A percentile compares a stretch with the other conserved stretches of the same genome.
Evolutionary conservation across 164 flowering plant species (phyloP).

Genomic region (Pachysandra terminalis): DNA sequence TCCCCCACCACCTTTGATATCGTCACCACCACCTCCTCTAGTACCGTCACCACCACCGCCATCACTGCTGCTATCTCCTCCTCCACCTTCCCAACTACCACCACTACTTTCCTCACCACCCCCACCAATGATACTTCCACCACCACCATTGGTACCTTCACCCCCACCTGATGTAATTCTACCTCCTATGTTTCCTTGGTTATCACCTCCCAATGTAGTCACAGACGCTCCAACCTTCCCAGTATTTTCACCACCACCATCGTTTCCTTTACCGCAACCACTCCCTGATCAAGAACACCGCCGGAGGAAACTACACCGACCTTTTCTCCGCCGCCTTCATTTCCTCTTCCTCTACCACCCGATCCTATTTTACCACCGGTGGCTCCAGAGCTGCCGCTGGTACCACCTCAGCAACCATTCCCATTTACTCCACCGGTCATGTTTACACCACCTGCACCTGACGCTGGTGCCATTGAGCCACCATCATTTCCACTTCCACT

Average conservation of each 20-base stretch:
- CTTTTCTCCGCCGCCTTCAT: neutral
- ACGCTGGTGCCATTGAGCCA: neutral
- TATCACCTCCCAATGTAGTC: neutral
- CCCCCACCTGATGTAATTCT: slow-evolving; percentile 9
- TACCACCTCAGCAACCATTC: neutral
- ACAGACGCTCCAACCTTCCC: neutral
- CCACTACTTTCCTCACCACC: slow-evolving; percentile 15
- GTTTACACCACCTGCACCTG: neutral
- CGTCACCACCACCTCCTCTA: slow-evolving; percentile 4
- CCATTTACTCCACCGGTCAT: neutral
- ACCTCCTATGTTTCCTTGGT: neutral
- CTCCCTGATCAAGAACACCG: neutral
- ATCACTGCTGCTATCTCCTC: slow-evolving; percentile 11
- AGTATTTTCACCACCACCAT: slow-evolving; percentile 14
- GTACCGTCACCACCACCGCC: slow-evolving; percentile 3
- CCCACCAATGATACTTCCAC: slow-evolving; percentile 9
- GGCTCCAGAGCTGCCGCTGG: neutral
- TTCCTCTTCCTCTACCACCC: slow-evolving; percentile 16
- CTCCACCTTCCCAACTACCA: slow-evolving; percentile 7
- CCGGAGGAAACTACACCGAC: neutral
- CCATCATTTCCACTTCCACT: slow-evolving; percentile 3
- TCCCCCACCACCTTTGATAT: slow-evolving; percentile 12
- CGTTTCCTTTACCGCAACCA: slow-evolving; percentile 21
- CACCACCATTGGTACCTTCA: slow-evolving; percentile 21
- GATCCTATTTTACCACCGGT: slow-evolving; percentile 2